These are phyloP conservation scores for Leccinum imitatum DNA, from an alignment of 768 basidiomycete species.

Conservation along the genomic window DNA sequence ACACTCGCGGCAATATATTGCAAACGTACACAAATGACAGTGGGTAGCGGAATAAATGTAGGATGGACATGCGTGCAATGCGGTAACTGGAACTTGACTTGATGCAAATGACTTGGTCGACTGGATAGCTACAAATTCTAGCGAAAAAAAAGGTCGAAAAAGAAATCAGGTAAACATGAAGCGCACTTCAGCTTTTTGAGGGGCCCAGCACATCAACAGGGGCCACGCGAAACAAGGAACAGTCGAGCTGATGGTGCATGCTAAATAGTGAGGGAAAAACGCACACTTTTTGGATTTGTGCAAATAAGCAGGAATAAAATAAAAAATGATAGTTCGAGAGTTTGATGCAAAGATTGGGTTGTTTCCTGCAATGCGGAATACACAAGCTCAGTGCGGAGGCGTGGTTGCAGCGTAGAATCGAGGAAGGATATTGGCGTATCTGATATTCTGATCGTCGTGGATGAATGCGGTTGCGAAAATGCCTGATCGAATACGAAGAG, in stretches of 20 bases:
- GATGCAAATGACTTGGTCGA: conserved; percentile 26
- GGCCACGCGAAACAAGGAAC: conserved; percentile 21
- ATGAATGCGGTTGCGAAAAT: conserved; percentile 27
- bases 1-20: conserved; percentile 29
- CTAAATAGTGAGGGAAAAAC: conserved; percentile 30
- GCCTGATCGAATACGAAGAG: conserved; percentile 24
- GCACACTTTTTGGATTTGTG: conserved; percentile 30
- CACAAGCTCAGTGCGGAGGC: conserved; percentile 18
- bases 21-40: conserved; percentile 30
- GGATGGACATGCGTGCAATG: conserved; percentile 25
- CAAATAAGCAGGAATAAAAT: conserved; percentile 38
- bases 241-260: conserved; percentile 25
- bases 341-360: conserved; percentile 36
- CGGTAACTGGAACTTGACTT: conserved; percentile 20
- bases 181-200: conserved; percentile 29
- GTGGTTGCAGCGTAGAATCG: conserved; percentile 20
- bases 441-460: conserved; percentile 15
- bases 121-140: conserved; percentile 30
- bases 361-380: conserved; percentile 26
- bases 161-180: conserved; percentile 25
- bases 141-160: conserved; percentile 11
- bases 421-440: conserved; percentile 27
- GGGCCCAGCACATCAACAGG: conserved; percentile 16
- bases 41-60: conserved; percentile 27
- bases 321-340: conserved; percentile 25